Conservation (phyloP, 345 rosid genomes). For the Trapa bicornis region DNA sequence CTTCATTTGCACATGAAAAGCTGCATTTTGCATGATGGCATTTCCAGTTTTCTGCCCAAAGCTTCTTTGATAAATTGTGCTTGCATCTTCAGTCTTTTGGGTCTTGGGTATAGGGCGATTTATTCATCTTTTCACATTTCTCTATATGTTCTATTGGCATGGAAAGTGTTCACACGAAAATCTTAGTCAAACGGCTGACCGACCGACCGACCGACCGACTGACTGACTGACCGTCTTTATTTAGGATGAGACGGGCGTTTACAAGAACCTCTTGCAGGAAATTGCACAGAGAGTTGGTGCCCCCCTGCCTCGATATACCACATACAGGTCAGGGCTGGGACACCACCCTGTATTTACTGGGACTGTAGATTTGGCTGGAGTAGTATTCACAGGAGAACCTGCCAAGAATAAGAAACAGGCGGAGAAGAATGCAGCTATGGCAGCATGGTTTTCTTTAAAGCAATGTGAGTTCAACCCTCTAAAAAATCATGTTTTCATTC, state of each 20-base stretch:
- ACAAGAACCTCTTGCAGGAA: conserved; percentile 91
- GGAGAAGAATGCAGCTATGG: conserved; percentile 98
- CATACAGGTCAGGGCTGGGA: conserved; percentile 91
- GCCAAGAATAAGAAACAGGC: conserved; percentile 99
- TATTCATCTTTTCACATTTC: background rate
- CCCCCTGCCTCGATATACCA: conserved; percentile 75
- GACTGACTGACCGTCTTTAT: background rate
- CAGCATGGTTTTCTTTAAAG: conserved; percentile 91
- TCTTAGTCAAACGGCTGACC: background rate
- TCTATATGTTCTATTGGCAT: background rate
- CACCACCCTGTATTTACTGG: conserved; percentile 96
- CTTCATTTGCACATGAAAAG: background rate
- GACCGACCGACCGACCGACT: background rate
- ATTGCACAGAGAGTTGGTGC: conserved; percentile 94
- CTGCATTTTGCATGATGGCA: background rate
- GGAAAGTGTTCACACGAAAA: background rate
- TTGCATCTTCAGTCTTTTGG: background rate
- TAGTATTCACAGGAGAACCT: conserved; percentile 74
- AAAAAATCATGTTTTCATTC: background rate
- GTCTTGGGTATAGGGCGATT: background rate
- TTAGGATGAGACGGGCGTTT: conserved; percentile 99
- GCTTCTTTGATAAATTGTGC: background rate
- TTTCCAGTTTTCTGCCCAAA: background rate
- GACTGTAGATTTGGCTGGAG: conserved; percentile 77
- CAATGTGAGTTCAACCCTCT: conserved; percentile 43